Conservation (phyloP, 345 rosid genomes). For the Populus alba region DNA sequence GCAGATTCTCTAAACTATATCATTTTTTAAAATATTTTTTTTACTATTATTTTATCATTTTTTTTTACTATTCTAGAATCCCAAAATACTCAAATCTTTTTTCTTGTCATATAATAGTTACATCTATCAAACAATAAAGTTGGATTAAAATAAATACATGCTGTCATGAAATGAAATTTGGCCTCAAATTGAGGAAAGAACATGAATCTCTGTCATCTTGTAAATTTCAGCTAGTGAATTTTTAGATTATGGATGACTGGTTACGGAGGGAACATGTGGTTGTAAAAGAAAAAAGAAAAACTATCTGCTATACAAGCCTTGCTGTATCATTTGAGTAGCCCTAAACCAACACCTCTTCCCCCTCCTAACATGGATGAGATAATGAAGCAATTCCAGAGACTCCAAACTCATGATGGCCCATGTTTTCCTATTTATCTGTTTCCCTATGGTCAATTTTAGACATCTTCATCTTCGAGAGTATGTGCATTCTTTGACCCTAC, state of each 20-base stretch:
- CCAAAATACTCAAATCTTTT: background rate
- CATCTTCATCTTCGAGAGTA: background rate
- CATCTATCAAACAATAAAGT: background rate
- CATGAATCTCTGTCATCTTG: slow-evolving; percentile 3
- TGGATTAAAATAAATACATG: background rate
- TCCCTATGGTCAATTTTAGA: background rate
- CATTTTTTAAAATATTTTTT: too few species aligned
- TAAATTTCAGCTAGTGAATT: background rate
- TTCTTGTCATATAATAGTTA: background rate
- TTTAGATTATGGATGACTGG: background rate
- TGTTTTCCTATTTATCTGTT: background rate
- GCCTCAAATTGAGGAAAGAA: background rate
- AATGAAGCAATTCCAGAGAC: background rate
- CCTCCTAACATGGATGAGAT: background rate
- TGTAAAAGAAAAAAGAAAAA: slow-evolving; percentile 2
- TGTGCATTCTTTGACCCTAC: slow-evolving; percentile 19
- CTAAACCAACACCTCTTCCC: background rate
- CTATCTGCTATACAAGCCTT: slow-evolving; percentile 16
- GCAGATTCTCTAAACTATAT: too few species aligned
- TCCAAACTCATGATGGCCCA: background rate
- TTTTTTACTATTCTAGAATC: too few species aligned
- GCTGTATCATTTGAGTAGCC: background rate
- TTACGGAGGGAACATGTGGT: background rate
- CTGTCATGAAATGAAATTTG: background rate
- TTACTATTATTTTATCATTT: too few species aligned